phyloP scores from a whole-genome alignment of 495 filamentous ascomycete genomes.

The Oidiodendron maius region DNA sequence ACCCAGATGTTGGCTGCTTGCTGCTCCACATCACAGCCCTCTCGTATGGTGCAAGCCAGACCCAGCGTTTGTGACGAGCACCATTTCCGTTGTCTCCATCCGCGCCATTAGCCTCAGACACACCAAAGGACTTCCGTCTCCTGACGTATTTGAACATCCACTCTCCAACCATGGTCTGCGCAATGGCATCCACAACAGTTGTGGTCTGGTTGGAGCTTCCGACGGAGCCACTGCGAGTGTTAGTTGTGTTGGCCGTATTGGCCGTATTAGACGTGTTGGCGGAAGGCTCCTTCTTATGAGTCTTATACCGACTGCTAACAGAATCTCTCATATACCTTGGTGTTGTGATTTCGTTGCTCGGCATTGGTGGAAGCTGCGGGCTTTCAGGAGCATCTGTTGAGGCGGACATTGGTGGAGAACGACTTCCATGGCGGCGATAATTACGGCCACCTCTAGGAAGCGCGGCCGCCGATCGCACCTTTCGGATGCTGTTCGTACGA shows the following conservation, averaged over 20 bases:
- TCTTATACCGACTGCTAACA: conserved; percentile 29
- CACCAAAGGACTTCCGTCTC: conserved; percentile 85
- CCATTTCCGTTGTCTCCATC: conserved; percentile 51
- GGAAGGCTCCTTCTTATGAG: conserved; percentile 40
- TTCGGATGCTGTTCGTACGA: conserved; percentile 59
- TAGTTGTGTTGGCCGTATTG: conserved; percentile 32
- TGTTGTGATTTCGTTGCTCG: conserved; percentile 63
- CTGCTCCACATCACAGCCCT: conserved; percentile 95
- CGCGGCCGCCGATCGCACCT: conserved; percentile 73
- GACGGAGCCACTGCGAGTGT: conserved; percentile 38
- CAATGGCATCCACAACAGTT: conserved; percentile 94
- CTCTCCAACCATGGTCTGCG: conserved; percentile 97
- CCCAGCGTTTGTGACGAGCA: conserved; percentile 90
- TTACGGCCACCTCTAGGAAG: conserved; percentile 48
- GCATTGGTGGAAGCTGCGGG: conserved; percentile 66
- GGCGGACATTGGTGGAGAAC: conserved; percentile 58
- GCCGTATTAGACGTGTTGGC: conserved; percentile 49
- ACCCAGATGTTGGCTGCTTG: conserved; percentile 87
- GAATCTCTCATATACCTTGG: conserved; percentile 39
- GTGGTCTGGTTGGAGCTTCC: conserved; percentile 60
- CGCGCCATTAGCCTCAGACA: conserved; percentile 55
- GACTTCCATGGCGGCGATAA: conserved; percentile 44
- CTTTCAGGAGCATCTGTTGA: conserved; percentile 64
- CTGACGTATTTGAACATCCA: conserved; percentile 99
- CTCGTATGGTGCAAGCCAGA: conserved; percentile 96